Base-by-base conservation (phyloP, 805 yeast species). In the Candida krabiensis region DNA sequence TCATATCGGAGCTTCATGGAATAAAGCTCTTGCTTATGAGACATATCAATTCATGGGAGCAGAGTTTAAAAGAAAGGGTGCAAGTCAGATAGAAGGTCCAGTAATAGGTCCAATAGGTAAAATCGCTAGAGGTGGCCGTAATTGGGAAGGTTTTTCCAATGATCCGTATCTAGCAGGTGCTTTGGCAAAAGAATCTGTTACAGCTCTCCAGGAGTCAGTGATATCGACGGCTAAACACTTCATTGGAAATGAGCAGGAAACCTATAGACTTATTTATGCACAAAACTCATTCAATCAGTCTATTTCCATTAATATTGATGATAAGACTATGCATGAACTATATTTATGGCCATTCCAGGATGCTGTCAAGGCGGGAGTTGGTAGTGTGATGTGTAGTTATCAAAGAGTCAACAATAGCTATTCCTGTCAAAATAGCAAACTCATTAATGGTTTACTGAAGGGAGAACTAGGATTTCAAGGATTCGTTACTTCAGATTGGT, bases 271-370 rank as follows among this genome's bases (percentile, higher is more conserved):
- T 49, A 69, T 63, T 19, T 71, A 69, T 22, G 12, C 12, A 4
- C 12, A n/a, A 3, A 81, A 76, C 44, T 70, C 77, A 73, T 62
- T 63, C 15, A 73, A 73, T 72, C 69, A 66, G 36, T 58, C 75
- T 22, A 53, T 63, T 14, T 58, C 60, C 5, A 65, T 80, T 4
- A 63, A 77, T 41, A 74, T 78, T 30, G 83, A 78, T 40, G 84
- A 78, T 51, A 62, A 79, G 19, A 73, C 79, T 1, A 69, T 80
- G 73, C 84, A 76, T 52, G 86, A 80, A 49, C 53, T 77, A 2
- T 79, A 73, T 53, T 55, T 77, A 32, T 79, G 85, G 85, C 86
- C 86, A 9, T 80, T 77, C 62, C 83, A 82, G 5, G 82, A 79
- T 48, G 75, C 75, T 24, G 66, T 80, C 17, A 68, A 69, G 38